Evolutionary conservation across 345 rosid genomes (phyloP), one percentile per base, ranked within the genome.

Genomic region (Gossypium herbaceum): DNA sequence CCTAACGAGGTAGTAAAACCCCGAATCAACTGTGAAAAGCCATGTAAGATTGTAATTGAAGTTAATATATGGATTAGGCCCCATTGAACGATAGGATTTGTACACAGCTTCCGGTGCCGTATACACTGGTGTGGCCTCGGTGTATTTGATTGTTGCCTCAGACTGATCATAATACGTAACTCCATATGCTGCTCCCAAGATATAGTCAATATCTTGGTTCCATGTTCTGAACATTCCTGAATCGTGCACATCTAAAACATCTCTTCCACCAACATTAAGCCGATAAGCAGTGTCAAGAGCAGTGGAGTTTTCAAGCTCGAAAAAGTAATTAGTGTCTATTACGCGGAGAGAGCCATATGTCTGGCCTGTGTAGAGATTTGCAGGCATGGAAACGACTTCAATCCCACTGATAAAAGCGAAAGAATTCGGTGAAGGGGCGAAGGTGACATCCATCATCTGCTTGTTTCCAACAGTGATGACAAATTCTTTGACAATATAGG

Each of bases 321-420:
- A 69, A 29, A 29, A 4, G 17, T 27, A 52, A 6, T 10, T 2
- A 16, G 7, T 9, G 73, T 0, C 60, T 10, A 69, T 0, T 2
- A 69, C 27, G 16, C 2, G 4, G 17, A 16, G 1, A 29, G 9
- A 9, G 59, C 45, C 43, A 47, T 68, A 7, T 12, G 58, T 79
- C 75, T 73, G 75, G 10, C 24, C 41, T 4, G 20, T 1, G 64
- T 77, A 74, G 11, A 8, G 6, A 48, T 56, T 72, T 39, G n/a
- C 70, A 0, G 88, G 88, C 79, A 83, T 79, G 4, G 86, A 83
- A 25, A 85, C 78, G 6, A 85, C n/a, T 78, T 85, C 84, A 1
- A 85, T 75, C 34, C 82, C 84, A 45, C 81, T 85, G 59, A 85
- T 44, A n/a, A 85, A 77, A 19, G 81, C 83, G n/a, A 71, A 81